Evolutionary conservation across 2,329 filamentous ascomycete genomes (phyloP), one percentile per base, ranked within the genome.

Genomic region (Parafenestella ontariensis): DNA sequence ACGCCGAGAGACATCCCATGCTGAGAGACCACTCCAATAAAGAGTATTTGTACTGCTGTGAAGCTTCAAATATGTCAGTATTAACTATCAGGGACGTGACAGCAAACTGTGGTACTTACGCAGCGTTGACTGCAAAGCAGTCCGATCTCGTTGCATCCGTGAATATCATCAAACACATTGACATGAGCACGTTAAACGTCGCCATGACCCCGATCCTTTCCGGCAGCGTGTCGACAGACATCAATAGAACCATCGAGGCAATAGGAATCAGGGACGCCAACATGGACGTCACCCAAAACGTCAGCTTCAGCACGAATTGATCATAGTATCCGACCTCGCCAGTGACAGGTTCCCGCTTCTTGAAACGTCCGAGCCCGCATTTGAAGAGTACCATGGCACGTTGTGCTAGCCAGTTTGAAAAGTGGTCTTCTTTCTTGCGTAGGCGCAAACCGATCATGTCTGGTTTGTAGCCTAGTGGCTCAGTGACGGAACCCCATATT

Each of bases 201-300:
- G 49, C 60, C 9, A 63, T 63, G 10, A 52, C 46, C 4, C 41
- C 49, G 1, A 64, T 40, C 18, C 49, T 46, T 0, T 20, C 50
- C 8, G 31, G 36, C 20, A 57, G 46, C 0, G 56, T 51, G 0
- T 56, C 13, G 2, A 68, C 43, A 8, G n/a, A 39, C 13, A 43
- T 41, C 3, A 66, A 31, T 1, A 61, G 46, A 1, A 50, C 29
- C 6, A 68, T 66, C 3, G 61, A 65, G 0, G 49, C 46, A n/a
- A 68, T 56, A 4, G 59, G 63, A 1, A 66, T 36, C 2, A 65
- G 26, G 1, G 63, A 60, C 5, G 65, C 65, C 2, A 65, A 7
- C 10, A 62, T 52, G 17, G 41, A 54, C 1, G 57, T 62, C 2
- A 62, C 42, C 51, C 54, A 58, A 39, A 46, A 61, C 4, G n/a